These are phyloP conservation scores for Candida sanyaensis DNA, from an alignment of 1,139 yeast genomes.

Conservation along the genomic window DNA sequence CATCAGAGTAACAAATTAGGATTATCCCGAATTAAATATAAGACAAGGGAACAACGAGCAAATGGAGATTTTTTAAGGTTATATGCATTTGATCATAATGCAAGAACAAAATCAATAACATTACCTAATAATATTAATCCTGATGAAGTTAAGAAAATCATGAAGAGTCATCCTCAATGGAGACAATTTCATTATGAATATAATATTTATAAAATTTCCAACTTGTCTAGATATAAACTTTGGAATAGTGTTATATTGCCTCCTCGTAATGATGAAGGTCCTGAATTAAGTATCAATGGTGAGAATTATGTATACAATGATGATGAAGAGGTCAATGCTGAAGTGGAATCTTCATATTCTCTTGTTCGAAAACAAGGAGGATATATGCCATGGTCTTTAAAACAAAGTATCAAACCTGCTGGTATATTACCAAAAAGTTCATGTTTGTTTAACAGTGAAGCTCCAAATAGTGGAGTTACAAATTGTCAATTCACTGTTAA, in stretches of 20 bases:
- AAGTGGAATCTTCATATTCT: too few species aligned
- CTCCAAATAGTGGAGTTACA: conserved; percentile 43
- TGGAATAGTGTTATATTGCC: conserved; percentile 52
- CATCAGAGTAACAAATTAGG: not conserved
- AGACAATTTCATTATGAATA: conserved; percentile 27
- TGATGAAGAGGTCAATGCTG: too few species aligned
- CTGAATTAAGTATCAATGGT: conserved; percentile 25
- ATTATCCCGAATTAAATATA: conserved; percentile 17
- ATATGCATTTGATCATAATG: conserved; percentile 48
- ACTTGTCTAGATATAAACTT: conserved; percentile 43
- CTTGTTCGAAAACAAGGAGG: conserved; percentile 26
- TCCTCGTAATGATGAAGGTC: conserved; percentile 45
- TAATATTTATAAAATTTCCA: conserved; percentile 35
- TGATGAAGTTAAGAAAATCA: conserved; percentile 10
- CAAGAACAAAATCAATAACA: conserved; percentile 23
- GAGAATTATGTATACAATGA: conserved; percentile 23
- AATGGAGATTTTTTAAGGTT: conserved; percentile 46
- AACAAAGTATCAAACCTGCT: conserved; percentile 33
- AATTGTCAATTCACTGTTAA: conserved; percentile 50
- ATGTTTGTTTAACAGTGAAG: conserved; percentile 29
- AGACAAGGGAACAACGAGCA: conserved; percentile 47
- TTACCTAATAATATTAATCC: conserved; percentile 13
- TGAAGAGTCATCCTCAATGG: conserved; percentile 21
- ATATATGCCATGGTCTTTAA: conserved; percentile 42
- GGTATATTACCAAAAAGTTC: conserved; percentile 30